A percentile compares a stretch with the other conserved stretches of the same genome.
Evolutionary conservation across 371 early-diverging fungal species (phyloP).

Genomic region (Nematocida sp.): DNA sequence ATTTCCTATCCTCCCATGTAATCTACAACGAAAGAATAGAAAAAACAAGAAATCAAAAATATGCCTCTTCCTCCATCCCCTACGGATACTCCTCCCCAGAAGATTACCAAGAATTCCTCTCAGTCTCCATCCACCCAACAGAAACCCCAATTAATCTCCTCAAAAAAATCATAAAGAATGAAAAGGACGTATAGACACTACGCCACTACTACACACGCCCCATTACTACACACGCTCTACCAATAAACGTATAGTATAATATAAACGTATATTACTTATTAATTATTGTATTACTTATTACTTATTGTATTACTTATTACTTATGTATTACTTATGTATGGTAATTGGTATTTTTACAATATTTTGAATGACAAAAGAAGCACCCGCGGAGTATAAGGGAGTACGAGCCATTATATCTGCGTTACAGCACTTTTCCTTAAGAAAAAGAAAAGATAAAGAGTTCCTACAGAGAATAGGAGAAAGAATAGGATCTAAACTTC

Average conservation of each 20-base stretch:
- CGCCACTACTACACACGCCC: no score
- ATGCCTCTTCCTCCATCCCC: conserved; percentile 45
- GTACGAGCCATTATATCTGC: conserved; percentile 8
- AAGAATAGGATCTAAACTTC: conserved; percentile 20
- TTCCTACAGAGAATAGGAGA: conserved; percentile 21
- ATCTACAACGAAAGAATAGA: conserved; percentile 62
- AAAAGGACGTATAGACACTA: conserved; percentile 27
- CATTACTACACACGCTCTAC: no score
- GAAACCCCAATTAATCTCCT: conserved; percentile 14
- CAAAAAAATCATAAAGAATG: conserved; percentile 15
- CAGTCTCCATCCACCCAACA: background rate
- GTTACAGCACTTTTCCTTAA: background rate
- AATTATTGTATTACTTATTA: background rate
- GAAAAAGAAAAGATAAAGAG: background rate
- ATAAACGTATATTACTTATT: background rate
- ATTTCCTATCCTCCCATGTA: conserved; percentile 61
- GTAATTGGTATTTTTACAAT: background rate
- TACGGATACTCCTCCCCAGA: conserved; percentile 57
- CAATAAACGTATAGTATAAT: background rate
- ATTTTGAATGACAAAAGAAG: background rate
- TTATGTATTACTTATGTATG: background rate
- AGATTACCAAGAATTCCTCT: conserved; percentile 26
- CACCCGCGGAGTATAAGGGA: background rate
- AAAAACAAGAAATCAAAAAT: conserved; percentile 51
- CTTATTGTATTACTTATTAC: conserved; percentile 1